These are phyloP conservation scores for Letharia columbiana DNA, from an alignment of 495 filamentous ascomycete genomes.

Conservation along the genomic window DNA sequence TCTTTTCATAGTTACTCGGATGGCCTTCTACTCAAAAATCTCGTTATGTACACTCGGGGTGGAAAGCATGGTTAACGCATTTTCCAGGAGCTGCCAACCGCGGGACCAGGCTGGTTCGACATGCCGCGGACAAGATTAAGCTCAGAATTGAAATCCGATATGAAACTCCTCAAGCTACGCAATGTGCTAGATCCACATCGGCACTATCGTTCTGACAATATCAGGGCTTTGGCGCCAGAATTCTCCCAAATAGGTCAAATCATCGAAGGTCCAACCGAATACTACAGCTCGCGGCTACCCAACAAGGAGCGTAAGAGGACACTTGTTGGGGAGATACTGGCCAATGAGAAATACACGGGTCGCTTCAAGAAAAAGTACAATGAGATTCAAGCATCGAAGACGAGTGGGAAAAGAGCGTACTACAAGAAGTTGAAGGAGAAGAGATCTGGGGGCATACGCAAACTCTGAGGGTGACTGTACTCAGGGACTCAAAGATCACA, in stretches of 20 bases:
- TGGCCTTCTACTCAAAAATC: slow-evolving; percentile 5
- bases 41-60: slow-evolving; percentile 9
- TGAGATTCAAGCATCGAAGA: slow-evolving; percentile 57
- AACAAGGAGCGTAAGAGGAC: slow-evolving; percentile 85
- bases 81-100: slow-evolving; percentile 47
- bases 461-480: slow-evolving; percentile 1
- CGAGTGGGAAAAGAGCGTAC: slow-evolving; percentile 61
- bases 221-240: slow-evolving; percentile 57
- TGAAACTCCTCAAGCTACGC: slow-evolving; percentile 82
- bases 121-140: slow-evolving; percentile 77
- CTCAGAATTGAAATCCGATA: slow-evolving; percentile 73
- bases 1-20: slow-evolving; percentile 96
- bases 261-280: slow-evolving; percentile 83
- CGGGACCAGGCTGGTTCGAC: slow-evolving; percentile 69
- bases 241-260: slow-evolving; percentile 86
- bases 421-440: slow-evolving; percentile 59
- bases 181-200: slow-evolving; percentile 81
- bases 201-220: slow-evolving; percentile 80
- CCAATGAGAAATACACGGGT: slow-evolving; percentile 48
- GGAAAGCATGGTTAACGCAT: slow-evolving; percentile 15
- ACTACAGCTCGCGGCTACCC: slow-evolving; percentile 63
- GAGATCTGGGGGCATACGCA: slow-evolving; percentile 35
- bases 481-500: background rate
- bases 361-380: slow-evolving; percentile 64
- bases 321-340: slow-evolving; percentile 81